Base-by-base conservation (phyloP, 371 early-diverging fungal genomes). In the Mortierella sp. region DNA sequence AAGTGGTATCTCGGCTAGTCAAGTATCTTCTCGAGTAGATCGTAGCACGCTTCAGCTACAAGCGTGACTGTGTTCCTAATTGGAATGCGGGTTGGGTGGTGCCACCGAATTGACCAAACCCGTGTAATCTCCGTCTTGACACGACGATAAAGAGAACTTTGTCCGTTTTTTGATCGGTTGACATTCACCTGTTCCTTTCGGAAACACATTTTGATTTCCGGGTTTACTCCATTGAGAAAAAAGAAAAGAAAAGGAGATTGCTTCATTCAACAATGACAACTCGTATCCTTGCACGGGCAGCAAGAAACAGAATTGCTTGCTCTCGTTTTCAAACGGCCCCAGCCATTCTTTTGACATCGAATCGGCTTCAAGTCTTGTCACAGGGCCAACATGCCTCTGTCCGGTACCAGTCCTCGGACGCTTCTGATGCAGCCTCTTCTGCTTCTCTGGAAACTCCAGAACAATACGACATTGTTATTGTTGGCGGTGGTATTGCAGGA, bases 401-500 rank as follows among this genome's bases (percentile, higher is more conserved):
- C 6, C 51, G 51, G 21, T 51, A 19, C 51, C 6, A 7, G 51
- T 51, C 51, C 21, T 74, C 75, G 26, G 55, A 2, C 4, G 55
- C 21, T 46, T 46, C 46, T 46, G 46, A 46, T 9, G 11, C 16
- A 9, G 11, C 46, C 46, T 46, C 46, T 16, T 46, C 46, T 46
- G 46, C 9, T 16, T 46, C 46, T 46, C 16, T 46, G 46, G 16
- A 46, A 46, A 46, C 46, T 46, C 57, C 68, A 12, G 77, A 86
- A 61, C 76, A 82, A 7, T 93, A 92, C 61, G 94, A 94, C 65
- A 83, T 93, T 12, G 92, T 92, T 30, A 93, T 97, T 77, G 92
- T 97, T n/a, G 98, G 98, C 21, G 96, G 95, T 50, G 98, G 98
- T n/a, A 90, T 94, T 26, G 91, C 95, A 26, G 98, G 98, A 43